Evolutionary conservation across 1,284 basidiomycete species (phyloP), one percentile per base, ranked within the genome.

Genomic region (Heterobasidion parviporum): DNA sequence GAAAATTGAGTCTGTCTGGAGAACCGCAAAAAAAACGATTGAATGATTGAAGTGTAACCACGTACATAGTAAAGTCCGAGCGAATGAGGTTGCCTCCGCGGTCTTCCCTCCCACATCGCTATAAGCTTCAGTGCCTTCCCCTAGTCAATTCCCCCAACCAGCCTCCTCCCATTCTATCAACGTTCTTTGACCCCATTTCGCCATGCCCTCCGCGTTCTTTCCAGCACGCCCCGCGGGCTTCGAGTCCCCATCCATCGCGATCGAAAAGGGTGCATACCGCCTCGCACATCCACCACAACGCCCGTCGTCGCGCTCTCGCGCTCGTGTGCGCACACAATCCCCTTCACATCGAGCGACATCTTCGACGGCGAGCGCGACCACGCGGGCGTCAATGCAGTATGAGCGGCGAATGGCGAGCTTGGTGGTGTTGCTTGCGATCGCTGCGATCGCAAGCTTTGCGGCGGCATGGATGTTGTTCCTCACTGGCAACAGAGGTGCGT

Each of bases 181-280:
- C 26, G 26, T 26, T 26, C 26, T 26, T 26, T 26, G 26, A 26
- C 26, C 4, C 26, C 26, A 26, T 26, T 26, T 26, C 38, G n/a
- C 38, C 38, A 41, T 41, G 38, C 38, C 38, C 10, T 41, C 38
- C 6, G 18, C 20, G n/a, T 16, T 49, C 18, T 18, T 49, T 6
- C 32, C 47, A 14, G 47, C 47, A 54, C 33, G 45, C 57, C 49
- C 56, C 58, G 20, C 38, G 38, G 33, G 16, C 16, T 52, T 36
- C 2, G 38, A 41, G 38, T 55, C 54, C 8, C 54, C 54, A 8
- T 50, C 47, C 18, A 38, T 50, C 20, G 54, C 54, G 15, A 55
- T 55, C 48, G 54, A 55, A 38, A 55, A 55, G 20, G 54, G 54
- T 8, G 46, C 46, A n/a, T 45, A 55, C 34, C 54, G 48, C 16